phyloP scores from a whole-genome alignment of 805 yeast species.

The Helenozyma baotianmanensis region DNA sequence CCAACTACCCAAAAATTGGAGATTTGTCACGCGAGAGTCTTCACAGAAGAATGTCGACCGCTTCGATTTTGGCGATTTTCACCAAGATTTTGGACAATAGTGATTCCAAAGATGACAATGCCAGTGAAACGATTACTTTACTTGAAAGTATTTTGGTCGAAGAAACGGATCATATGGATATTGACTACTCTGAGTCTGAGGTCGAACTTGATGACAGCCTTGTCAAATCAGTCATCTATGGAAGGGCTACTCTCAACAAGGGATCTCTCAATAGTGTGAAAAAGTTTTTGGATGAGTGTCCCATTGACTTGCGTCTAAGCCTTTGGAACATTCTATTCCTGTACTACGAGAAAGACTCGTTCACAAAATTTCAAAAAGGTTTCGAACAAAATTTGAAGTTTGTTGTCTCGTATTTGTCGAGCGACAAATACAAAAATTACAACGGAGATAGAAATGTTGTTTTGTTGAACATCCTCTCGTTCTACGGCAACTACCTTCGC shows the following conservation, averaged over 20 bases:
- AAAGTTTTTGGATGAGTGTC: constrained; percentile 56
- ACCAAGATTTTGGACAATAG: constrained; percentile 43
- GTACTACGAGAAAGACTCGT: constrained; percentile 37
- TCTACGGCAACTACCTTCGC: constrained; percentile 48
- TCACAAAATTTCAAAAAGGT: constrained; percentile 40
- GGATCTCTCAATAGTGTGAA: constrained; percentile 45
- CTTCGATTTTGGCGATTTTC: constrained; percentile 64
- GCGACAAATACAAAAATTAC: constrained; percentile 15
- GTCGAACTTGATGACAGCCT: constrained; percentile 2
- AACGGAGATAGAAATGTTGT: constrained; percentile 35
- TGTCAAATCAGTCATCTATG: constrained; percentile 12
- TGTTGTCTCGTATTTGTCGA: constrained; percentile 32
- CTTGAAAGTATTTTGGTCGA: constrained; percentile 46
- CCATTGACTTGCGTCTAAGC: constrained; percentile 62
- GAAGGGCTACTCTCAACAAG: constrained; percentile 12
- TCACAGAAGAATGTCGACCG: constrained; percentile 61
- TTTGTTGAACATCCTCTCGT: constrained; percentile 48
- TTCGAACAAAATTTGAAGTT: constrained; percentile 49
- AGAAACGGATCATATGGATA: constrained; percentile 1
- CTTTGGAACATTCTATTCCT: constrained; percentile 72
- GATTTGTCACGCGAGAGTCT: constrained; percentile 47
- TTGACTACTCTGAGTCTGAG: background rate
- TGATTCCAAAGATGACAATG: constrained; percentile 16
- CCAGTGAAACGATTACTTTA: constrained; percentile 32
- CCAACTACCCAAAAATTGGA: constrained; percentile 61